These are phyloP conservation scores for Colletotrichum graminicola DNA, from an alignment of 2,329 filamentous ascomycete genomes.

Conservation along the genomic window DNA sequence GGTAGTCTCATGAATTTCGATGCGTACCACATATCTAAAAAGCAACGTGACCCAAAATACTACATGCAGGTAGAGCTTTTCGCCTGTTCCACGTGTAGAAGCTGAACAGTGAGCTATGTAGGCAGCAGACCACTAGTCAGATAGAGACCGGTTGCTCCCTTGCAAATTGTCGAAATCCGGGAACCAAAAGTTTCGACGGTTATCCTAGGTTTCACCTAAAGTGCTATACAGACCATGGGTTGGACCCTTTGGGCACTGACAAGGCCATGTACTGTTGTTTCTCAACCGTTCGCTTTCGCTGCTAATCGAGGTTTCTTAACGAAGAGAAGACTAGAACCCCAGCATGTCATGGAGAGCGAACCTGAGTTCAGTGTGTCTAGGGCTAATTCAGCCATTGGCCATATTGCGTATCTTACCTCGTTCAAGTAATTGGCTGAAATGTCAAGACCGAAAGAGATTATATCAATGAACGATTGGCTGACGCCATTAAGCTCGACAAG, in stretches of 20 bases:
- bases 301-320: not conserved
- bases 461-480: not conserved
- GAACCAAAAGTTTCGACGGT: not conserved
- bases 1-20: not conserved
- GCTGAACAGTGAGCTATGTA: not conserved
- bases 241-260: not conserved
- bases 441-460: not conserved
- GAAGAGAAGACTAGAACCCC: not conserved
- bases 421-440: slow-evolving; percentile 14
- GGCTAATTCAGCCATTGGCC: not conserved
- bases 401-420: slow-evolving; percentile 8
- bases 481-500: slow-evolving; percentile 1
- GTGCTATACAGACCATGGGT: not conserved
- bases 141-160: not conserved
- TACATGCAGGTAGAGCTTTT: no score
- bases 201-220: not conserved
- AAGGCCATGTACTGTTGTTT: not conserved
- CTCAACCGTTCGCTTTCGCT: not conserved
- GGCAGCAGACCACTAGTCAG: not conserved
- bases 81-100: slow-evolving; percentile 1
- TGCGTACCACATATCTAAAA: not conserved
- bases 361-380: no score
- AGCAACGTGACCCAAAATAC: not conserved
- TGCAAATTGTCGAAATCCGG: not conserved
- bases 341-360: not conserved